Conservation (phyloP, 345 rosid genomes). For the Hypericum androsaemum region DNA sequence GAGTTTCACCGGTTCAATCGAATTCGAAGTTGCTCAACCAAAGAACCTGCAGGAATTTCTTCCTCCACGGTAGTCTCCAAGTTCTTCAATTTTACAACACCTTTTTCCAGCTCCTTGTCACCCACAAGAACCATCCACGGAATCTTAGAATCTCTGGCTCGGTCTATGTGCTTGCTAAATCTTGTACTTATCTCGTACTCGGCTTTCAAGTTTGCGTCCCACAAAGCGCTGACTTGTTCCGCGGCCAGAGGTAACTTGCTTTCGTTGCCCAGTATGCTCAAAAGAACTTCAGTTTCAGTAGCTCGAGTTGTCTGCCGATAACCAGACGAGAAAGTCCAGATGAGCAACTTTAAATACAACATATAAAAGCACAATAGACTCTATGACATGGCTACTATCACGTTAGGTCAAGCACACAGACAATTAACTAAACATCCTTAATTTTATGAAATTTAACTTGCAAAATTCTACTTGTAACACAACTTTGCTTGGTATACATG, state of each 20-base stretch:
- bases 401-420: too few species aligned
- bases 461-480: too few species aligned
- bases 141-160: conserved; percentile 36
- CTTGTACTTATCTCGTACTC: conserved; percentile 57
- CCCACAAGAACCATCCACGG: conserved; percentile 68
- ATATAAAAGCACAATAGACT: background rate
- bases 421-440: too few species aligned
- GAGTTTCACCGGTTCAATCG: conserved; percentile 12
- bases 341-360: background rate
- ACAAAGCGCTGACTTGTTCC: conserved; percentile 51
- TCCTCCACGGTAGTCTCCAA: conserved; percentile 41
- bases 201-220: conserved; percentile 57
- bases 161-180: conserved; percentile 44
- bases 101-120: conserved; percentile 45
- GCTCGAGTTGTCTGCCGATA: conserved; percentile 45
- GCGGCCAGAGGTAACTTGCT: conserved; percentile 40
- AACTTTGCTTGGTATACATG: too few species aligned
- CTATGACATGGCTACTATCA: background rate
- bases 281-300: conserved; percentile 67
- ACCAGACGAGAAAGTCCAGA: background rate
- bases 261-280: conserved; percentile 45
- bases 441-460: too few species aligned
- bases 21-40: conserved; percentile 38
- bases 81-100: conserved; percentile 52
- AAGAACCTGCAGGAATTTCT: conserved; percentile 29